Percentiles rank a stretch among this genome's conserved stretches.
Conservation (phyloP, 495 filamentous ascomycete species). For the Bacidia rubella region DNA sequence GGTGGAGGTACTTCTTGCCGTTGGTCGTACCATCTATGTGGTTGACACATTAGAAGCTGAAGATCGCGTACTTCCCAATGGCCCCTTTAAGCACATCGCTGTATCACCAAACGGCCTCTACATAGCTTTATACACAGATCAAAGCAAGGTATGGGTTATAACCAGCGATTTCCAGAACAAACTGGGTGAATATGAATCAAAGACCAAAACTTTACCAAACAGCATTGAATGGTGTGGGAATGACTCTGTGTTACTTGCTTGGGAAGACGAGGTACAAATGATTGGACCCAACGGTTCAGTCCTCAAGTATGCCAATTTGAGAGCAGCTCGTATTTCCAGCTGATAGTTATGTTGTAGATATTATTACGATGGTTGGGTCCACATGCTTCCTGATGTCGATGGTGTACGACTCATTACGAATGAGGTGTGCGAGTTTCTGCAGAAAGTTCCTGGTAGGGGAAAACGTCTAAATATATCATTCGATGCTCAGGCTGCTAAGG, state of each 20-base stretch:
- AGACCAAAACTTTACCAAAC: slow-evolving; percentile 70
- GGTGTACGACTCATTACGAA: slow-evolving; percentile 79
- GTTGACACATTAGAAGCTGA: slow-evolving; percentile 81
- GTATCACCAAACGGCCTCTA: slow-evolving; percentile 86
- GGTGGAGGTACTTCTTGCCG: slow-evolving; percentile 83
- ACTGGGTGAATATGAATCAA: slow-evolving; percentile 82
- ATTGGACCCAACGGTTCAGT: slow-evolving; percentile 72
- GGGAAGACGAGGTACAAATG: slow-evolving; percentile 97
- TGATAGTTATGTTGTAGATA: too few species aligned
- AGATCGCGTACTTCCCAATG: slow-evolving; percentile 77
- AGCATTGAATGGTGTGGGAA: slow-evolving; percentile 94
- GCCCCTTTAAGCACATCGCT: slow-evolving; percentile 79
- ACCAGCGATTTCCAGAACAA: slow-evolving; percentile 87
- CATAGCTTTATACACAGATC: slow-evolving; percentile 70
- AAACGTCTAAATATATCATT: background rate
- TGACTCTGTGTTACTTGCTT: slow-evolving; percentile 83
- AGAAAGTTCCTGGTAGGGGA: slow-evolving; percentile 61
- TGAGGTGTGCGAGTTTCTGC: slow-evolving; percentile 87
- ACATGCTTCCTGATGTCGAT: slow-evolving; percentile 79
- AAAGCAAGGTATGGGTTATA: slow-evolving; percentile 84
- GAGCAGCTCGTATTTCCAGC: too few species aligned
- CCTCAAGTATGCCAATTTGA: slow-evolving; percentile 46
- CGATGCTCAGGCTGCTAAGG: slow-evolving; percentile 2
- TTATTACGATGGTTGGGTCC: slow-evolving; percentile 82
- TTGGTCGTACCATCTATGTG: slow-evolving; percentile 70